Conservation (phyloP, 1,284 basidiomycete genomes). For the Cutaneotrichosporon mucoides region DNA sequence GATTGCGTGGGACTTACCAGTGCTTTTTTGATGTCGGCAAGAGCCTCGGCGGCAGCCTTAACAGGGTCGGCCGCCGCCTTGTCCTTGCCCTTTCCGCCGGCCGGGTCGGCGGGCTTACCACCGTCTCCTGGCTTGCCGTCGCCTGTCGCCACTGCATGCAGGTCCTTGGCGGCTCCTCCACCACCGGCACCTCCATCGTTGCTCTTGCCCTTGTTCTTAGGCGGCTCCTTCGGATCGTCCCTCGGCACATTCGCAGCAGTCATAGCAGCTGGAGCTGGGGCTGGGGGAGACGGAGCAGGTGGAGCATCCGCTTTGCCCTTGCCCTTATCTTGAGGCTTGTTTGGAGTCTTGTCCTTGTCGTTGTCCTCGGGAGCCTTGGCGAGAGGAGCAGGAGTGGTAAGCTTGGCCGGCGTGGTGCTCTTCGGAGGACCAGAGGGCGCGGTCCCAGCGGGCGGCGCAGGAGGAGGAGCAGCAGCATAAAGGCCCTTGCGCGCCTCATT, state of each 20-base stretch:
- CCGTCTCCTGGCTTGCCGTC: too few relatives aligned
- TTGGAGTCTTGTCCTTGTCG: background rate
- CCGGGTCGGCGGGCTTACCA: constrained; percentile 11
- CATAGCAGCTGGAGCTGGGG: too few relatives aligned
- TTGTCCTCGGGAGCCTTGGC: background rate
- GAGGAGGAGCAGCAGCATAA: background rate
- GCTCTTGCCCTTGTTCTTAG: background rate
- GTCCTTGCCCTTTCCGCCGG: constrained; percentile 6
- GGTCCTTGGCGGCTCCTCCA: too few relatives aligned
- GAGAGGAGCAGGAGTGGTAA: background rate
- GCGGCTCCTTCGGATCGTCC: background rate
- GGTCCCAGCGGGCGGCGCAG: background rate
- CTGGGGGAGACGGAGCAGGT: too few relatives aligned
- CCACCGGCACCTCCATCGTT: too few relatives aligned
- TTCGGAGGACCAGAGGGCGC: background rate
- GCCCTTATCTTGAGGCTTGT: background rate
- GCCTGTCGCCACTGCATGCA: too few relatives aligned
- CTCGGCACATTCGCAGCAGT: too few relatives aligned
- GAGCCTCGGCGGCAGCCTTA: constrained; percentile 33
- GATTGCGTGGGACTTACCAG: constrained; percentile 17
- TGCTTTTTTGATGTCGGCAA: constrained; percentile 35
- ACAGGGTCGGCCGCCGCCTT: constrained; percentile 35
- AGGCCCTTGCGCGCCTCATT: constrained; percentile 7
- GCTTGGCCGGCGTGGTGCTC: background rate
- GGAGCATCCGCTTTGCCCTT: constrained; percentile 19